Evolutionary conservation across 192 early-diverging fungal genomes (phyloP).

Genomic region (Coemansia sp.): DNA sequence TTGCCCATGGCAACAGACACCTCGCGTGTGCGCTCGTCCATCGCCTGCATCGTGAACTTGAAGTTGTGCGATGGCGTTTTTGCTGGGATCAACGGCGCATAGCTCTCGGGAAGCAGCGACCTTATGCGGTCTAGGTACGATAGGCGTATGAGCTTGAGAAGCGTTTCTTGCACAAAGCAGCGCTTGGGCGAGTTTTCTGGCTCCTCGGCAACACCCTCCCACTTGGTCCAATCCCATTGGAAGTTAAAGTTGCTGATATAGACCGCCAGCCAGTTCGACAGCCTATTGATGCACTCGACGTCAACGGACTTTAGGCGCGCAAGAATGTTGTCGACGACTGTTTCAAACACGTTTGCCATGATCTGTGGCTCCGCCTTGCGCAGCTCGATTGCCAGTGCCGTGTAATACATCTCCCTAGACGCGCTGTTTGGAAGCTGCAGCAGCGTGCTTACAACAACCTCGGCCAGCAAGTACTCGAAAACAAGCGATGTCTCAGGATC

Average conservation of each 20-base stretch:
- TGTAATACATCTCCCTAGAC: conserved; percentile 52
- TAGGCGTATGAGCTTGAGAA: conserved; percentile 82
- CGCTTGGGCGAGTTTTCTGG: conserved; percentile 25
- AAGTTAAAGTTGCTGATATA: conserved; percentile 94
- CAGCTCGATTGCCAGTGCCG: conserved; percentile 55
- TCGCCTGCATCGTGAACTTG: conserved; percentile 60
- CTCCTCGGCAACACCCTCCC: conserved; percentile 51
- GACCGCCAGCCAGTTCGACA: conserved; percentile 86
- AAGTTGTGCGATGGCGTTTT: conserved; percentile 70
- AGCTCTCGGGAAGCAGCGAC: conserved; percentile 69
- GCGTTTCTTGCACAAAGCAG: conserved; percentile 78
- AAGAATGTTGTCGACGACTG: conserved; percentile 29
- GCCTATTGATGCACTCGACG: conserved; percentile 78
- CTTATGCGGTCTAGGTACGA: conserved; percentile 89
- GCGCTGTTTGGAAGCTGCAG: conserved; percentile 59
- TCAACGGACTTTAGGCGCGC: conserved; percentile 54
- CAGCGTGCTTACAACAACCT: conserved; percentile 59
- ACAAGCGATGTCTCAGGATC: conserved; percentile 45
- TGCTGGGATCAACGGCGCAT: conserved; percentile 59
- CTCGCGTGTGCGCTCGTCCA: conserved; percentile 63
- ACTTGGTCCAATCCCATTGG: conserved; percentile 85
- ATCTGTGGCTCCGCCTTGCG: conserved; percentile 54
- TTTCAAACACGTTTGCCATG: conserved; percentile 32
- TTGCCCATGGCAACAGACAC: conserved; percentile 55
- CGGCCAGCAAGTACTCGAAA: conserved; percentile 59